A percentile compares a stretch with the other conserved stretches of the same genome.
Evolutionary conservation across 1,139 yeast genomes (phyloP).

Genomic region (Hemisphaericaspora subhashii): DNA sequence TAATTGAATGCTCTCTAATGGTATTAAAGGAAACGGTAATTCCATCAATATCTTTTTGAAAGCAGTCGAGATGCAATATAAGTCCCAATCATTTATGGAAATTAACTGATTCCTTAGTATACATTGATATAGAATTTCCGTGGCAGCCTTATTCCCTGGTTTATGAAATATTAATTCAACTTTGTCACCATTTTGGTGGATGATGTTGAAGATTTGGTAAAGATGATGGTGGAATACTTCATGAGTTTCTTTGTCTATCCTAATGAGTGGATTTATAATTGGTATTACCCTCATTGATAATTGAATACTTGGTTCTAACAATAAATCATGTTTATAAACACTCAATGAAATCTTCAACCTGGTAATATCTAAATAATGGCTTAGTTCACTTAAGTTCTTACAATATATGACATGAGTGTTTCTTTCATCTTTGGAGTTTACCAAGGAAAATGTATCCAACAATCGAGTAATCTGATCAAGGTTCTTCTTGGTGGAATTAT

Average conservation of each 20-base stretch:
- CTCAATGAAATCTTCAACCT: constrained; percentile 72
- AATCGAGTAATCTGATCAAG: constrained; percentile 29
- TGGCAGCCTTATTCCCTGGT: constrained; percentile 56
- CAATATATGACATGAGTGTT: constrained; percentile 28
- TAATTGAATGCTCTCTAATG: constrained; percentile 39
- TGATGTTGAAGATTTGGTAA: constrained; percentile 50
- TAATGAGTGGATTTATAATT: constrained; percentile 25
- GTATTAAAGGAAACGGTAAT: constrained; percentile 46
- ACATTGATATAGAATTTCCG: constrained; percentile 52
- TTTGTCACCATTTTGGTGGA: constrained; percentile 42
- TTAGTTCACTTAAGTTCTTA: constrained; percentile 59
- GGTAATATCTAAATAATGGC: constrained; percentile 70
- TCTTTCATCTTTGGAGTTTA: constrained; percentile 4
- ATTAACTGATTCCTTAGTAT: constrained; percentile 54
- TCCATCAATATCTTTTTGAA: constrained; percentile 50
- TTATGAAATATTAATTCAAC: constrained; percentile 53
- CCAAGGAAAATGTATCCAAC: constrained; percentile 26
- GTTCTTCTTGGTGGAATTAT: constrained; percentile 34
- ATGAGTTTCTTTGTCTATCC: constrained; percentile 22
- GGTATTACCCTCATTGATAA: constrained; percentile 22
- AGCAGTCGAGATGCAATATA: constrained; percentile 56
- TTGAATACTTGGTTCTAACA: constrained; percentile 25
- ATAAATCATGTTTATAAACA: constrained; percentile 54
- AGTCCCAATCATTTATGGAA: constrained; percentile 65
- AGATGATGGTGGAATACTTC: constrained; percentile 43